Conservation (phyloP, 2,329 filamentous ascomycete species). For the Claviceps pusilla region DNA sequence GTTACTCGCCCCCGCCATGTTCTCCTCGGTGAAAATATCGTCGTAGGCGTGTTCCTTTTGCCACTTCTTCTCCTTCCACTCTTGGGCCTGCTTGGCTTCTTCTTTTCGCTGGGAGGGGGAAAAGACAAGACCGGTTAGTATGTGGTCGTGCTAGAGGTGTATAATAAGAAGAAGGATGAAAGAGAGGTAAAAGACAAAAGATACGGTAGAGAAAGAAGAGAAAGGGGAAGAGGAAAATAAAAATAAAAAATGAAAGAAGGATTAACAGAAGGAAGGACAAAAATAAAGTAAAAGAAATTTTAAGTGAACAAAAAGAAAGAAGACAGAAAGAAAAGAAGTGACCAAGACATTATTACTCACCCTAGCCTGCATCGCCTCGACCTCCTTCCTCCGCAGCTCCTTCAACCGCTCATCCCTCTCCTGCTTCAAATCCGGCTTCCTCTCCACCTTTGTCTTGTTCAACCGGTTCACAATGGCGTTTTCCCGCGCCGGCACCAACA, state of each 20-base stretch:
- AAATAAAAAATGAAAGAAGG: no score
- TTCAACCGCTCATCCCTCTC: conserved; percentile 67
- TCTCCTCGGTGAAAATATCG: conserved; percentile 73
- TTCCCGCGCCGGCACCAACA: conserved; percentile 66
- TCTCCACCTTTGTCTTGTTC: conserved; percentile 90
- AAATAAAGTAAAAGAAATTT: neutral
- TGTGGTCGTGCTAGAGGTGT: rapidly evolving
- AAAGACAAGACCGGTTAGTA: neutral
- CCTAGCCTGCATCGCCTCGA: conserved; percentile 43
- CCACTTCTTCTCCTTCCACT: conserved; percentile 79
- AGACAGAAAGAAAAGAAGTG: no score
- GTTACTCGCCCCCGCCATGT: conserved; percentile 64
- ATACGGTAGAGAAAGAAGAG: neutral
- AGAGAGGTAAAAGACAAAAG: neutral
- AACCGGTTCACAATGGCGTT: conserved; percentile 92
- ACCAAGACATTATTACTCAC: conserved; percentile 26
- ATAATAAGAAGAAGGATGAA: neutral
- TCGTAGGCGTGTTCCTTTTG: conserved; percentile 98
- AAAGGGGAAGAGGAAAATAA: neutral
- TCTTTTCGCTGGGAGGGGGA: conserved; percentile 52
- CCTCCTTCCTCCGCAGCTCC: conserved; percentile 57
- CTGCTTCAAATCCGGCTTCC: conserved; percentile 65
- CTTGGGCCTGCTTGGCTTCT: conserved; percentile 56
- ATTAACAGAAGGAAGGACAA: no score
- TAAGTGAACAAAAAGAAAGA: no score